Evolutionary conservation across 768 basidiomycete genomes (phyloP), one percentile per base, ranked within the genome.

Genomic region (Cyclocybe aegerita): DNA sequence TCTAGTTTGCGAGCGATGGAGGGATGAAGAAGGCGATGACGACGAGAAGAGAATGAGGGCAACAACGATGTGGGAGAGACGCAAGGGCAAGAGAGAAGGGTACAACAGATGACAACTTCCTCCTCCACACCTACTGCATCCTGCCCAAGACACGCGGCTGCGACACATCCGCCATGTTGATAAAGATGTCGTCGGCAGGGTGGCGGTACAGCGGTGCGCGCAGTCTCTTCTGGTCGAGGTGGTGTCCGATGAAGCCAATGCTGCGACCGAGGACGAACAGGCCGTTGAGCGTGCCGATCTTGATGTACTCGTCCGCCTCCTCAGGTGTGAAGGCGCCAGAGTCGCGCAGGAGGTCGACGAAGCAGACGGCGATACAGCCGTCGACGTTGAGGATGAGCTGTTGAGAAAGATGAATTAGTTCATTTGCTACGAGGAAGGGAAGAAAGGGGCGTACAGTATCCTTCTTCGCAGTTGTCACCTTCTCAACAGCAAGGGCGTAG

Each of bases 241-340:
- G 91, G 75, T 92, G 93, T 36, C 93, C 93, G 62, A 96, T 93
- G 82, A 98, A 97, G 58, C 95, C 96, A 68, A 97, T 97, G 69
- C 90, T 93, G 58, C 96, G 91, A 41, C 96, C 96, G 48, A 98
- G 86, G 40, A 99, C 96, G 74, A 98, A 98, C 52, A 99, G 79
- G 50, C 95, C 96, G 66, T 98, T 98, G 50, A 99, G 81, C 3
- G 90, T 90, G 46, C 93, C 93, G 55, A 94, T 94, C 81, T 91
- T 94, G 77, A 93, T 93, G 78, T 98, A 98, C 71, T 98, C 96
- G 48, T 94, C 88, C 5, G 94, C 95, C 71, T 98, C 96, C 52
- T 98, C 95, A 9, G 87, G 79, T 1, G 89, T 92, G 81, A 99
- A 98, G 7, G 95, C 95, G 50, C 95, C 95, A 48, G 82, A 85